Conservation (phyloP, 2,329 filamentous ascomycete species). For the Calonectria henricotiae region DNA sequence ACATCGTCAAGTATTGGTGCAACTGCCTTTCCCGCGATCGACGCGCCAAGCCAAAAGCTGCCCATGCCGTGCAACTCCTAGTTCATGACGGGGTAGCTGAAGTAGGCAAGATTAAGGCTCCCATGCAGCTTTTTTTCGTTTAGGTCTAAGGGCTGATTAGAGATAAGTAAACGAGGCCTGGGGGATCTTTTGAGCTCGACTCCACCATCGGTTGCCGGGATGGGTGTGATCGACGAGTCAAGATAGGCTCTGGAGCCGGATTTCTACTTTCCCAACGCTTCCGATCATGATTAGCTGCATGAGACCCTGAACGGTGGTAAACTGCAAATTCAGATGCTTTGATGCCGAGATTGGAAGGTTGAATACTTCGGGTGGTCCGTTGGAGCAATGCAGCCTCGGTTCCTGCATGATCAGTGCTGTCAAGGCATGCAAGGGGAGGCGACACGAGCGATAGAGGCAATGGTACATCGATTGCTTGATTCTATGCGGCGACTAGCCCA, state of each 20-base stretch:
- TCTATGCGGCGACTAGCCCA: conserved; percentile 28
- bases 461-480: conserved; percentile 29
- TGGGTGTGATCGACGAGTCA: conserved; percentile 37
- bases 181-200: conserved; percentile 35
- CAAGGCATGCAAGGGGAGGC: conserved; percentile 21
- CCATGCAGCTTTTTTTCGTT: conserved; percentile 13
- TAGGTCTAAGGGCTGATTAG: conserved; percentile 20
- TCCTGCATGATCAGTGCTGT: conserved; percentile 33
- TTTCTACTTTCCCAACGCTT: conserved; percentile 22
- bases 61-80: conserved; percentile 4
- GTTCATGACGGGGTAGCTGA: background rate
- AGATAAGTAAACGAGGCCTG: conserved; percentile 28
- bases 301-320: conserved; percentile 29
- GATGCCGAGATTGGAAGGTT: conserved; percentile 35
- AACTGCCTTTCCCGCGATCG: conserved; percentile 23
- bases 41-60: conserved; percentile 14
- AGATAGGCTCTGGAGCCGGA: conserved; percentile 36
- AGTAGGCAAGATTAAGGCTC: conserved; percentile 4
- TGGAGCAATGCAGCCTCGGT: conserved; percentile 31
- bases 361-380: conserved; percentile 11
- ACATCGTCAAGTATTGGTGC: conserved; percentile 4
- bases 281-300: conserved; percentile 36
- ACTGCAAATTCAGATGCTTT: conserved; percentile 27
- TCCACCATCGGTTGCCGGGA: conserved; percentile 34
- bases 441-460: background rate